Evolutionary conservation across 2,329 filamentous ascomycete species (phyloP).

Genomic region (Chrysoporthe deuterocubensis): DNA sequence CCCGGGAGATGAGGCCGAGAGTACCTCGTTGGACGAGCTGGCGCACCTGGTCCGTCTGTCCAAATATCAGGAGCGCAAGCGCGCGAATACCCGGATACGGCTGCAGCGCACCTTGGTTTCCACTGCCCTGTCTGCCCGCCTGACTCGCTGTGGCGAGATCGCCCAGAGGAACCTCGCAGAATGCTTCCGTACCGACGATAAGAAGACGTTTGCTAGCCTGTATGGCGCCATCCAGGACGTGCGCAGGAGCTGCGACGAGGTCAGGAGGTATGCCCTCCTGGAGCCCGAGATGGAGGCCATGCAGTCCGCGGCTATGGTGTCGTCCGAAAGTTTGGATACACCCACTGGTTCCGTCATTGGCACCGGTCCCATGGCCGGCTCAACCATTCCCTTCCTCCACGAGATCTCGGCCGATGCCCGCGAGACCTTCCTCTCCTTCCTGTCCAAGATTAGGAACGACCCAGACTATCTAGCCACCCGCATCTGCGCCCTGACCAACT

Average conservation of each 20-base stretch:
- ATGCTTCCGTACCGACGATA: slow-evolving; percentile 78
- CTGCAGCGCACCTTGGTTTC: slow-evolving; percentile 76
- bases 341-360: slow-evolving; percentile 47
- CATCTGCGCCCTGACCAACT: slow-evolving; percentile 73
- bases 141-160: slow-evolving; percentile 75
- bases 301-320: slow-evolving; percentile 54
- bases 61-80: slow-evolving; percentile 81
- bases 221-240: slow-evolving; percentile 82
- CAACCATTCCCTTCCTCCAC: slow-evolving; percentile 64
- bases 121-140: slow-evolving; percentile 73
- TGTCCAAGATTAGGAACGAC: slow-evolving; percentile 82
- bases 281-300: slow-evolving; percentile 73
- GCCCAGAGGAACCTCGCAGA: slow-evolving; percentile 78
- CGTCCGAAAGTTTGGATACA: slow-evolving; percentile 56
- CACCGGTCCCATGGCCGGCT: slow-evolving; percentile 43
- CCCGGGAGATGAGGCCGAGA: slow-evolving; percentile 64
- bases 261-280: slow-evolving; percentile 70
- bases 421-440: slow-evolving; percentile 76
- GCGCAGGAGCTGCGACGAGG: slow-evolving; percentile 75
- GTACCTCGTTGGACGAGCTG: slow-evolving; percentile 75
- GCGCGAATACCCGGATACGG: slow-evolving; percentile 71
- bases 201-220: slow-evolving; percentile 73
- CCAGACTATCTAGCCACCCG: slow-evolving; percentile 85
- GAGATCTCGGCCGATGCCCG: slow-evolving; percentile 77
- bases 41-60: slow-evolving; percentile 78